Percentiles rank a stretch among this genome's conserved stretches.
These are phyloP conservation scores for Astragalus glycyphyllos DNA, from an alignment of 306 rosid species.

Conservation along the genomic window DNA sequence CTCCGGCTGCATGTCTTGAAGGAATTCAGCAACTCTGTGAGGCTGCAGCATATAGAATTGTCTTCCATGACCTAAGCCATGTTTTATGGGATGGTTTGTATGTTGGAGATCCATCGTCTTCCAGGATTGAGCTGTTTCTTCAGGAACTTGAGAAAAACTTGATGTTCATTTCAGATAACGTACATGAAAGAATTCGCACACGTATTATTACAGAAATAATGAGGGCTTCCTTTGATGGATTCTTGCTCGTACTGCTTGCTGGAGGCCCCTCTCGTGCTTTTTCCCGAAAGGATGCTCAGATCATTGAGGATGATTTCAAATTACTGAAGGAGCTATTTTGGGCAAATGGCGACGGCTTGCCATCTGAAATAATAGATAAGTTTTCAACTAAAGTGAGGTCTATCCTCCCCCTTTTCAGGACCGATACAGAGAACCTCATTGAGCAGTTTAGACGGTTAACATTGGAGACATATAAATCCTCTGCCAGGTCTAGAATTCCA, in stretches of 20 bases:
- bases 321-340: slow-evolving; percentile 80
- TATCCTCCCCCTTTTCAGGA: slow-evolving; percentile 83
- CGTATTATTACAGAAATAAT: slow-evolving; percentile 81
- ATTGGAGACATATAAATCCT: slow-evolving; percentile 76
- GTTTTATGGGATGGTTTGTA: slow-evolving; percentile 85
- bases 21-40: slow-evolving; percentile 94
- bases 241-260: slow-evolving; percentile 92
- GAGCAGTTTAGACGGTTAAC: slow-evolving; percentile 79
- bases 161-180: slow-evolving; percentile 64
- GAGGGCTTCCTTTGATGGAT: slow-evolving; percentile 98
- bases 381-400: slow-evolving; percentile 69
- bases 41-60: slow-evolving; percentile 78
- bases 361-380: slow-evolving; percentile 84
- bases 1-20: slow-evolving; percentile 88
- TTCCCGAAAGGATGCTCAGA: slow-evolving; percentile 77
- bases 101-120: slow-evolving; percentile 78
- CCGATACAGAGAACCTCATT: slow-evolving; percentile 77
- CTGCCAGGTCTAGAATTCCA: slow-evolving; percentile 88
- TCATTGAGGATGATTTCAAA: slow-evolving; percentile 89
- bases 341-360: slow-evolving; percentile 96
- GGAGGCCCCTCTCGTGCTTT: slow-evolving; percentile 95
- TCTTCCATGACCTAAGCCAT: slow-evolving; percentile 83
- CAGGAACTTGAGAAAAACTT: slow-evolving; percentile 79
- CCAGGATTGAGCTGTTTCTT: slow-evolving; percentile 84
- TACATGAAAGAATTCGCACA: slow-evolving; percentile 87